These are phyloP conservation scores for Paxillus ammoniavirescens DNA, from an alignment of 768 basidiomycete genomes.

Conservation along the genomic window DNA sequence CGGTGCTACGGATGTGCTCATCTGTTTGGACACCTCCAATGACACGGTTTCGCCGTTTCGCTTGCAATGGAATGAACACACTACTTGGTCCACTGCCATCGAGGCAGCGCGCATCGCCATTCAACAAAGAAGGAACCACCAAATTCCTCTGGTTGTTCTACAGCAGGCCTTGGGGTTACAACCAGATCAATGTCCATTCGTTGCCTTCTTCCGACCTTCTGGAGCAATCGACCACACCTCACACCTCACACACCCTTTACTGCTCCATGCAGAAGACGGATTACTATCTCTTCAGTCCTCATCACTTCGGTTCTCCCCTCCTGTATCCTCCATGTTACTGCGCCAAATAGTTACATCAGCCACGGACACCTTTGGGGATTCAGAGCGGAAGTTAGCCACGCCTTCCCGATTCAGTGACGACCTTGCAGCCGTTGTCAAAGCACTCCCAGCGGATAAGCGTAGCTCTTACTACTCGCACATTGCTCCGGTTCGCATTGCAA, in stretches of 20 bases:
- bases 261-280: constrained; percentile 3
- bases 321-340: constrained; percentile 14
- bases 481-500: constrained; percentile 17
- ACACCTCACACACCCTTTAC: constrained; percentile 8
- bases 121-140: background rate
- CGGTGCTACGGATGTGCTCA: constrained; percentile 16
- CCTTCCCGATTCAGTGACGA: constrained; percentile 8
- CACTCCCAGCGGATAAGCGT: constrained; percentile 8
- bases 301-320: constrained; percentile 10
- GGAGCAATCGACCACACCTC: background rate
- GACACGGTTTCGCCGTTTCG: constrained; percentile 8
- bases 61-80: constrained; percentile 17
- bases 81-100: constrained; percentile 14
- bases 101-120: constrained; percentile 8
- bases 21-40: constrained; percentile 12
- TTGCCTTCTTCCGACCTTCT: constrained; percentile 14
- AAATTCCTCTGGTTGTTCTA: background rate
- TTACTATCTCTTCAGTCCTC: constrained; percentile 14
- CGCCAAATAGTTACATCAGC: constrained; percentile 15
- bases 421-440: constrained; percentile 18
- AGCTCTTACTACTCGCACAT: constrained; percentile 16
- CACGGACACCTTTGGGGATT: constrained; percentile 1
- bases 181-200: constrained; percentile 6
- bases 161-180: background rate
- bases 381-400: constrained; percentile 5